Base-by-base conservation (phyloP, 2,329 filamentous ascomycete genomes). In the Waltergamsia citrina region DNA sequence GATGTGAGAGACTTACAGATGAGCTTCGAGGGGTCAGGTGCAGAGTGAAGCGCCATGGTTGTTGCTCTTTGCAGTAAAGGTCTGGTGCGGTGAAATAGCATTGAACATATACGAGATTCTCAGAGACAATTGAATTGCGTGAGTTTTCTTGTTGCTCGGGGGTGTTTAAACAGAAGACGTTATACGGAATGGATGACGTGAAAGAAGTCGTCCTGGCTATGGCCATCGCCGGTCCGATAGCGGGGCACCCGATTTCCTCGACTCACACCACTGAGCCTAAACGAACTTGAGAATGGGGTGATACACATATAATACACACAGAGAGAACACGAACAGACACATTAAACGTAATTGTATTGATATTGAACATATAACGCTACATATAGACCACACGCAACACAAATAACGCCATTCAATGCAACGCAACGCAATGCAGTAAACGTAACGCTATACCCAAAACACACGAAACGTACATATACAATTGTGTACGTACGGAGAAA, bases 1-100 rank as follows among this genome's bases (percentile, higher is more conserved):
- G 15, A 7, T 27, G 7, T 20, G 28, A 12, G 12, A 29, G n/a
- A 46, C 64, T 44, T 57, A 69, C 66, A 70, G 29, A 70, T 70
- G 38, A 70, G 60, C 47, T 70, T 69, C 27, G 51, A 50, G 29
- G 47, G 48, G 34, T 56, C 56, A 30, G 59, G 53, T 3, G 57
- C 45, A 4, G 56, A 52, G 39, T 67, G 53, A 17, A 69, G 56
- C 29, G 65, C 63, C 65, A 69, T 69, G 41, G 40, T 62, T 37
- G 48, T 35, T 23, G 45, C 8, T 18, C 5, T 12, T 8, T 19
- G 21, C 3, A 20, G 14, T 15, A 22, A 24, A 18, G 22, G 8
- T 24, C 16, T 7, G 12, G 12, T 14, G 9, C 20, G 7, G 21
- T 6, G 33, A 40, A 40, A 10, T 53, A 36, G 24, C 39, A 38